Base-by-base conservation (phyloP, 768 basidiomycete species). In the Cystobasidium onofrii region DNA sequence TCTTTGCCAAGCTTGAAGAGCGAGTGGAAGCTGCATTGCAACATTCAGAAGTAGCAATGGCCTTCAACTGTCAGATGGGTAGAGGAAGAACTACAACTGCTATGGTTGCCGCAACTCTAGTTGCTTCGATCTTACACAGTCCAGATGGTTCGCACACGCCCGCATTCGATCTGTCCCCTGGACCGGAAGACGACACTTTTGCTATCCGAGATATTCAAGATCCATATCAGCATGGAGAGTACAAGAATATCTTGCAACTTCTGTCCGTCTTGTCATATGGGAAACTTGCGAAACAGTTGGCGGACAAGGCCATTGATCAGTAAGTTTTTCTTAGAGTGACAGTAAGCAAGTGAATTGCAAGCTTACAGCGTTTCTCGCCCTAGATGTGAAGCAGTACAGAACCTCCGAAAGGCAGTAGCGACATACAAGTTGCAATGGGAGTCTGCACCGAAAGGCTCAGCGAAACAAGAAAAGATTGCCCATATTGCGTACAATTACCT, bases 161-260 rank as follows among this genome's bases (percentile, higher is more conserved):
- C 13, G 72, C 69, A 25, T 43, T 75, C 34, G 62, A 75, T 0
- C 66, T 76, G 0, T 77, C 76, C 0, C 67, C 75, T 54, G 54
- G 50, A 6, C 54, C 55, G 17, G 57, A 73, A 10, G 77, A 78
- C 13, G 74, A 75, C 6, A 74, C 75, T 17, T 25, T 52, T 23
- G 75, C 74, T 46, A 23, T 43, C 50, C 36, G 18, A 52, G 46
- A 65, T 65, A 60, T 36, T 74, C 13, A 57, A 23, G 77, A 80
- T n/a, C 77, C 77, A 17, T 77, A 74, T 31, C 50, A 73, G 65
- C 64, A 39, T n/a, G 94, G 94, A 44, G 94, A 98, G 78, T 99
- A 97, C 84, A 97, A 97, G 84, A 90, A 89, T 1, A 96, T 98
- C 75, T 83, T 99, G 50, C 92, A 94, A 75, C 88, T 99, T 3